Base-by-base conservation (phyloP, 2,329 filamentous ascomycete species). In the Arachnomyces sp. region DNA sequence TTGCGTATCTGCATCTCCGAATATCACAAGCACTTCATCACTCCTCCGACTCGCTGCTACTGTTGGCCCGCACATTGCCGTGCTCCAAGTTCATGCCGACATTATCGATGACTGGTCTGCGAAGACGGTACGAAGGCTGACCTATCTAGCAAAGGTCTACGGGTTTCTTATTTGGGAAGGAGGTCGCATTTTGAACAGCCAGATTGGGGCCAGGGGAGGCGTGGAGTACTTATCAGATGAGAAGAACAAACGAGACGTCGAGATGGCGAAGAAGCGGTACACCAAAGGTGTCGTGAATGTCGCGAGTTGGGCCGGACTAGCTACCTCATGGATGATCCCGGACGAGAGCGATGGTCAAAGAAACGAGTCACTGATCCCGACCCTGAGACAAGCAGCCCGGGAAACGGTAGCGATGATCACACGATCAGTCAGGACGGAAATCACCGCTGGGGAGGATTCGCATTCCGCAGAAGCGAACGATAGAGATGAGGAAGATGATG, bases 21-120 rank as follows among this genome's bases (percentile, higher is more conserved):
- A 75, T 47, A 71, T 79, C 44, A 71, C 68, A 36, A 76, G 68
- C 35, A 74, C 74, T 8, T 66, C 68, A 38, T 66, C 74, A 48
- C 66, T 80, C 13, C 56, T 80, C 13, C 63, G 65, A 32, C 60
- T 80, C 7, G 75, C 75, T 20, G 70, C 76, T 46, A 69, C 77
- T 28, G 66, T 79, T 12, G 76, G 77, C 43, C 74, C 78, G 48
- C 69, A 72, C 45, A 79, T 80, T 42, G 76, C 73, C 48, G 58
- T 79, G 18, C 63, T 80, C 40, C 76, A 79, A 57, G 74, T 77
- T 3, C 74, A 79, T 52, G 75, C 73, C 40, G 76, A 80, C 57
- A 76, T 76, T 38, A 72, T 80, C 49, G 68, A 71, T 46, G 76
- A 80, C 57, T 80, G 76, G 67, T 70, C 68, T 11, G 70, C 74